Evolutionary conservation across 257 asterid genomes (phyloP).

Genomic region (Primulina eburnea): DNA sequence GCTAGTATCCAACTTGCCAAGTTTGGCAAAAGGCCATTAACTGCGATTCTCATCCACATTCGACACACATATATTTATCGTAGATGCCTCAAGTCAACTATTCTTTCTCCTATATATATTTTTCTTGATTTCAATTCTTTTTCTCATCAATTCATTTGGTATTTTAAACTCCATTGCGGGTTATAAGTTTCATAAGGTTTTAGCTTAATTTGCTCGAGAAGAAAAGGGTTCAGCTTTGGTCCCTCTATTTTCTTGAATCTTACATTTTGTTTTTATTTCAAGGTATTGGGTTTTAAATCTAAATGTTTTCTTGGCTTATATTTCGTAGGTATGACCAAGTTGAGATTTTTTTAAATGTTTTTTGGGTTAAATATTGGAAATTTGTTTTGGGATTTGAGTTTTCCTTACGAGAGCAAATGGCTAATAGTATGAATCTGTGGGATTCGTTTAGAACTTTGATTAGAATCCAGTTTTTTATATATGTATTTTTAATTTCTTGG

Average conservation of each 20-base stretch:
- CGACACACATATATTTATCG: constrained; percentile 1
- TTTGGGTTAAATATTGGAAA: constrained; percentile 5
- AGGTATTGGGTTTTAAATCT: constrained; percentile 29
- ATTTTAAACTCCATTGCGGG: constrained; percentile 27
- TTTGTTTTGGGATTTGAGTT: constrained; percentile 38
- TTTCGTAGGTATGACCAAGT: constrained; percentile 30
- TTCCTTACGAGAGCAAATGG: constrained; percentile 27
- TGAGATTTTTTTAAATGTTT: constrained; percentile 5
- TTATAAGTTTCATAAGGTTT: constrained; percentile 19
- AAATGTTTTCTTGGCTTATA: background rate
- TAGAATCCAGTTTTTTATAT: constrained; percentile 17
- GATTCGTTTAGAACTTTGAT: constrained; percentile 15
- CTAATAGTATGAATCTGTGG: background rate
- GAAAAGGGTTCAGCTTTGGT: constrained; percentile 44
- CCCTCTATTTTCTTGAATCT: constrained; percentile 16
- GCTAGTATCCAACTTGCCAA: constrained; percentile 28
- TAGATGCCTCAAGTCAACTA: constrained; percentile 49
- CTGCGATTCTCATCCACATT: constrained; percentile 30
- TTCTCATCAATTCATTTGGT: constrained; percentile 22
- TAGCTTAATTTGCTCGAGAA: constrained; percentile 57
- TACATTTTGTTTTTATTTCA: constrained; percentile 21
- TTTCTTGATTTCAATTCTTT: constrained; percentile 30
- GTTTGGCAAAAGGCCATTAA: constrained; percentile 62
- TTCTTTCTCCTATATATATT: constrained; percentile 28
- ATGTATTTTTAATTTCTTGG: background rate